phyloP scores from a whole-genome alignment of 2,329 filamentous ascomycete species.

The Coniochaeta prunicola region DNA sequence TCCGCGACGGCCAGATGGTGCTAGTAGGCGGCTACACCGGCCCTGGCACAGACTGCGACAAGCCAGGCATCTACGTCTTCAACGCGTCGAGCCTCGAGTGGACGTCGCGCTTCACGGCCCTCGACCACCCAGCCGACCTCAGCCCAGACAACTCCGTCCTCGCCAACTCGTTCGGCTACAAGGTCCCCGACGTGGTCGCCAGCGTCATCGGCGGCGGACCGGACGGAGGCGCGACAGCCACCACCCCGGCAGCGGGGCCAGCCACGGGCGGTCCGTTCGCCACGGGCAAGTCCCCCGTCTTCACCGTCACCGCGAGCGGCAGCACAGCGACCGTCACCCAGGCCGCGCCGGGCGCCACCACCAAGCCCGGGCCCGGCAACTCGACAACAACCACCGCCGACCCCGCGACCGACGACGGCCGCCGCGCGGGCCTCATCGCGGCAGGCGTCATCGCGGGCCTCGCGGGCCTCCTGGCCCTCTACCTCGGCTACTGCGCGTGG shows the following conservation, averaged over 20 bases:
- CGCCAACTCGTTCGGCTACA: constrained; percentile 56
- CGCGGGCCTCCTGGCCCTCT: constrained; percentile 52
- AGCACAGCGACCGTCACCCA: constrained; percentile 36
- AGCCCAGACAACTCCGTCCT: constrained; percentile 44
- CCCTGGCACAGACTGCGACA: constrained; percentile 58
- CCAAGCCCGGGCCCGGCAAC: constrained; percentile 13
- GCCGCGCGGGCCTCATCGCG: constrained; percentile 31
- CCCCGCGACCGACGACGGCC: constrained; percentile 17
- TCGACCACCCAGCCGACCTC: constrained; percentile 38
- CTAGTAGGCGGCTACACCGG: constrained; percentile 64
- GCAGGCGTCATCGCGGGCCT: constrained; percentile 56
- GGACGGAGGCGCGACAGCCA: constrained; percentile 49
- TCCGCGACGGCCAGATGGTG: constrained; percentile 65
- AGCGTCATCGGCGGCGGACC: constrained; percentile 28
- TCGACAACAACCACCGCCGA: constrained; percentile 14
- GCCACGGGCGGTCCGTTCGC: constrained; percentile 63
- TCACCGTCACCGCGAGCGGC: constrained; percentile 52
- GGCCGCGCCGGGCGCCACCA: constrained; percentile 27
- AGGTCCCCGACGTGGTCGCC: constrained; percentile 56
- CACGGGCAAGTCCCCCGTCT: constrained; percentile 62
- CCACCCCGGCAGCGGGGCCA: constrained; percentile 51
- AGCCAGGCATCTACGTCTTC: constrained; percentile 65
- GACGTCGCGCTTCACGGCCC: constrained; percentile 54
- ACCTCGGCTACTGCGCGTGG: constrained; percentile 66
- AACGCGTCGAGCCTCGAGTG: constrained; percentile 59